These are phyloP conservation scores for Russula abietina DNA, from an alignment of 768 basidiomycete genomes.

Conservation along the genomic window DNA sequence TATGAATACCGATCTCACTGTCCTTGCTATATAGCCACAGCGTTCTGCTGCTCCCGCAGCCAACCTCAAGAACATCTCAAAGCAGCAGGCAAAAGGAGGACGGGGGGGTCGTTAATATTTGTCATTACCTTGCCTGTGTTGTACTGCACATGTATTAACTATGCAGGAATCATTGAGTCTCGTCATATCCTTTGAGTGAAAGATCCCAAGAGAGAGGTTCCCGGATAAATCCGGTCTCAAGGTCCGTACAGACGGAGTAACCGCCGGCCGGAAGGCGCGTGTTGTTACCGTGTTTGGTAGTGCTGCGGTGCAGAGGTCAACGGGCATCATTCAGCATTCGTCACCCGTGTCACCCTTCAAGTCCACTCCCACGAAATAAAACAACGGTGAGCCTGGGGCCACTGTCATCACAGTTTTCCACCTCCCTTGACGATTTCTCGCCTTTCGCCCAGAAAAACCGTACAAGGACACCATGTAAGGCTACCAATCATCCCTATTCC, in stretches of 20 bases:
- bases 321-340: background rate
- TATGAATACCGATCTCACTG: background rate
- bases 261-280: slow-evolving; percentile 14
- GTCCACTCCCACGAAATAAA: slow-evolving; percentile 4
- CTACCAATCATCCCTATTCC: background rate
- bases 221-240: background rate
- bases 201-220: background rate
- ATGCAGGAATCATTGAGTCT: background rate
- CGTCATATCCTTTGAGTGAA: background rate
- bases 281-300: slow-evolving; percentile 1
- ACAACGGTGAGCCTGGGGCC: slow-evolving; percentile 19
- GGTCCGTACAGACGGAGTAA: background rate
- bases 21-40: slow-evolving; percentile 40
- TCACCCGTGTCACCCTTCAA: slow-evolving; percentile 2
- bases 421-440: background rate
- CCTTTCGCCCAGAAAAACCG: slow-evolving; percentile 2
- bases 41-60: slow-evolving; percentile 45
- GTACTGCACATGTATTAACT: slow-evolving; percentile 16
- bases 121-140: slow-evolving; percentile 6
- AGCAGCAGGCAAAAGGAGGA: slow-evolving; percentile 94
- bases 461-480: slow-evolving; percentile 23
- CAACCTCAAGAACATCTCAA: slow-evolving; percentile 76
- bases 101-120: slow-evolving; percentile 61
- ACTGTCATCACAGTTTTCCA: background rate
- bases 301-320: slow-evolving; percentile 2